Evolutionary conservation across 2,329 filamentous ascomycete genomes (phyloP).

Genomic region (Colletotrichum ledebouriae): DNA sequence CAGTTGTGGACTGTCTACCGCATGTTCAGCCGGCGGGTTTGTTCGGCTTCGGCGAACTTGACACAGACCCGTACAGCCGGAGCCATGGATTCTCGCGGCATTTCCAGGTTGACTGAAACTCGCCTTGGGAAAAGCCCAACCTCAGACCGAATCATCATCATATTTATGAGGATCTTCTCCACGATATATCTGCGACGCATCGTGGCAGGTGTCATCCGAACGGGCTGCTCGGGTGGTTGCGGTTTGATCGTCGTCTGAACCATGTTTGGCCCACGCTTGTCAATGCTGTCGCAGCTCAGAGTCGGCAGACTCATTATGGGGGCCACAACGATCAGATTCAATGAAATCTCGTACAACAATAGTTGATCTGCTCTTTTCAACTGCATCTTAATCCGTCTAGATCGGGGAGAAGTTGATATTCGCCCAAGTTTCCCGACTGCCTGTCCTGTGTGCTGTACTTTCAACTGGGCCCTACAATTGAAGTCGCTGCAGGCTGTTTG

Average conservation of each 20-base stretch:
- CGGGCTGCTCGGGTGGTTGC: conserved; percentile 18
- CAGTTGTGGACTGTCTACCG: neutral
- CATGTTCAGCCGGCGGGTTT: neutral
- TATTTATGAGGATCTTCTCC: neutral
- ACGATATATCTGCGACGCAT: conserved; percentile 4
- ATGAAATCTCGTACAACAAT: neutral
- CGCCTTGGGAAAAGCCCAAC: neutral
- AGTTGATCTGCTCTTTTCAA: neutral
- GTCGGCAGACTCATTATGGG: conserved; percentile 1
- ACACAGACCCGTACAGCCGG: neutral
- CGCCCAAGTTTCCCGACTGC: no score
- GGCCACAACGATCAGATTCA: neutral
- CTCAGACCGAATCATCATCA: conserved; percentile 9
- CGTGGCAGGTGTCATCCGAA: conserved; percentile 39
- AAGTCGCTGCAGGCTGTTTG: no score
- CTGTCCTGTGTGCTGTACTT: no score
- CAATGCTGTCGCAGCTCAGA: conserved; percentile 18
- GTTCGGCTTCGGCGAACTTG: conserved; percentile 7
- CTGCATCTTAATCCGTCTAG: no score
- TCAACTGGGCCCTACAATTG: no score
- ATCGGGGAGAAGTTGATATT: no score
- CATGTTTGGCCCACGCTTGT: conserved; percentile 24
- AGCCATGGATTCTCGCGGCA: conserved; percentile 5
- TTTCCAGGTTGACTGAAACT: conserved; percentile 26
- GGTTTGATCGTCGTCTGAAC: conserved; percentile 42